These are phyloP conservation scores for Pyricularia pennisetigena DNA, from an alignment of 2,329 filamentous ascomycete genomes.

Conservation along the genomic window DNA sequence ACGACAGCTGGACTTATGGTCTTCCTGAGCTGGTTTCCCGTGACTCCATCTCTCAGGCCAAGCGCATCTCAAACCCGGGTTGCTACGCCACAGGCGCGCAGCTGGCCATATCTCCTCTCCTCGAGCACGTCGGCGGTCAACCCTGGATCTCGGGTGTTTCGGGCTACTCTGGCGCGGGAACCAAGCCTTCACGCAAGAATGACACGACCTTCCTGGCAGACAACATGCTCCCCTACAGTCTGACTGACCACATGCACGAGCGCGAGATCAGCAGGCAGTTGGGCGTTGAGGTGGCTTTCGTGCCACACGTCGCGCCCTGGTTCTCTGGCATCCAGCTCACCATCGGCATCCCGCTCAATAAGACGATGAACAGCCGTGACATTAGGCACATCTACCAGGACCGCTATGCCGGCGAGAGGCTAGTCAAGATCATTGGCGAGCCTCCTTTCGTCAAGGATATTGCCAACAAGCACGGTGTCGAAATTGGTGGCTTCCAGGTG, in stretches of 20 bases:
- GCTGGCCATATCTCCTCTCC: constrained; percentile 74
- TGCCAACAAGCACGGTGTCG: constrained; percentile 73
- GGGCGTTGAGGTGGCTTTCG: constrained; percentile 64
- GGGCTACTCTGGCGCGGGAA: constrained; percentile 90
- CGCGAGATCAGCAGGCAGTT: constrained; percentile 77
- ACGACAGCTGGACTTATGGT: constrained; percentile 77
- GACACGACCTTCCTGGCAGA: constrained; percentile 72
- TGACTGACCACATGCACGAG: constrained; percentile 94
- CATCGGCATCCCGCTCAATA: constrained; percentile 78
- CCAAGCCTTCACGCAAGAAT: constrained; percentile 91
- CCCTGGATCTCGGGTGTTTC: constrained; percentile 85
- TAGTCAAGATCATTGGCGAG: constrained; percentile 87
- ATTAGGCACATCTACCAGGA: constrained; percentile 94
- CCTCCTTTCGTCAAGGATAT: constrained; percentile 80
- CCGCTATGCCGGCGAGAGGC: constrained; percentile 87
- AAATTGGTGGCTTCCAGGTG: constrained; percentile 94
- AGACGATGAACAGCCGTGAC: constrained; percentile 82
- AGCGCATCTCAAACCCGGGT: constrained; percentile 82
- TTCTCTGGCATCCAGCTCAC: constrained; percentile 93
- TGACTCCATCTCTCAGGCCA: constrained; percentile 65
- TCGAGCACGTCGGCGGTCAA: constrained; percentile 65
- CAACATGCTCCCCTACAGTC: constrained; percentile 83
- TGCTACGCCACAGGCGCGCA: constrained; percentile 94
- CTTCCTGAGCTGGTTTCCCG: constrained; percentile 78
- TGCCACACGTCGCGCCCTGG: constrained; percentile 92